Base-by-base conservation (phyloP, 345 rosid species). In the Citrus sp. region DNA sequence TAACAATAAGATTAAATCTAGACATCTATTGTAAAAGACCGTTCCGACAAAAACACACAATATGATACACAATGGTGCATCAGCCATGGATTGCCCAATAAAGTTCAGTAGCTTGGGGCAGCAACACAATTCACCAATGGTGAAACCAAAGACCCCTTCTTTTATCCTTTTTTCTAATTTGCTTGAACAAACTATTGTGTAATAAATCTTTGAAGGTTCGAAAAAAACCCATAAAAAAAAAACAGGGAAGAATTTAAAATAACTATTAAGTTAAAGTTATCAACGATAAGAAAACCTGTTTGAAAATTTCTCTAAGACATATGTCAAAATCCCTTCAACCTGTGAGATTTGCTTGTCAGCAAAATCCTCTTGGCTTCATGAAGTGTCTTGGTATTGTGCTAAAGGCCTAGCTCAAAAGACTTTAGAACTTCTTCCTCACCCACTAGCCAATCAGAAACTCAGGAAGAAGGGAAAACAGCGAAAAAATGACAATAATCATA, bases 401-500 rank as follows among this genome's bases (percentile, higher is more conserved):
- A 49, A 49, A 49, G 61, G 59, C 63, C n/a, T 22, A 22, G 22
- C 61, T 64, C 62, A 46, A 76, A 34, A 76, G 60, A 46, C 72
- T 42, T 32, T 32, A 72, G 42, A 55, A 54, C 61, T 63, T 75
- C 61, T 63, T 75, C 38, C 35, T 65, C 62, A 65, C 63, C 71
- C 42, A 34, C 46, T 76, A 21, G 51, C 42, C 71, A 34, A 46
- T 65, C 42, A 51, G 13, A 28, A 51, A 25, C 68, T 61, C 8
- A 60, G 21, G 40, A 74, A 32, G 32, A 30, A 14, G 13, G 6
- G 24, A 7, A 40, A 37, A 24, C 16, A 16, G 40, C 7, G 0
- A 18, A n/a, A 58, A 13, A 5, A 22, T 9, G 25, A 37, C 7
- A 38, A 42, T 16, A 70, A 51, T 71, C 63, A 55, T 55, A 72